A percentile compares a stretch with the other conserved stretches of the same genome.
Conservation (phyloP, 225 moss, liverwort and hornwort species). For the Physcomitrellopsis africana region DNA sequence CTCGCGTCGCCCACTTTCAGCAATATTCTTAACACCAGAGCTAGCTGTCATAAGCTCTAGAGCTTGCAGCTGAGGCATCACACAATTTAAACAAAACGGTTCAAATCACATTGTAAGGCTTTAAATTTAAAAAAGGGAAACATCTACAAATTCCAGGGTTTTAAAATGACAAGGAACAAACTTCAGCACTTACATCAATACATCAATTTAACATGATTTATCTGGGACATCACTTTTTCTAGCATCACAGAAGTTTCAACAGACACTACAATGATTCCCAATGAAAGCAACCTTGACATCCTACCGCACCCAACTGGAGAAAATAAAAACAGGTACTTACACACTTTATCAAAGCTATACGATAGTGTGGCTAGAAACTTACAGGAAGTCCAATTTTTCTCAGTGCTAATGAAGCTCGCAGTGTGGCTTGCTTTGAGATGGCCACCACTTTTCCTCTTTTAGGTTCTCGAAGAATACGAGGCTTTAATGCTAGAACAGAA, state of each 20-base stretch:
- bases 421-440: slow-evolving; percentile 58
- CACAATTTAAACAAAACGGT: slow-evolving; percentile 24
- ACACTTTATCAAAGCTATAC: slow-evolving; percentile 11
- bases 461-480: slow-evolving; percentile 66
- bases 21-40: slow-evolving; percentile 38
- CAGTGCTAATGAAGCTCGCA: slow-evolving; percentile 75
- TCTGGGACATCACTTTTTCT: too few species aligned
- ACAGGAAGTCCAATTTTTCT: slow-evolving; percentile 80
- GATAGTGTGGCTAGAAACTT: slow-evolving; percentile 40
- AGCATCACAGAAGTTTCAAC: slow-evolving; percentile 9
- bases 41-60: slow-evolving; percentile 63
- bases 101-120: slow-evolving; percentile 13
- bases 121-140: too few species aligned
- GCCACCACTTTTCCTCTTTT: slow-evolving; percentile 50
- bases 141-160: too few species aligned
- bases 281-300: background rate
- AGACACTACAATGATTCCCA: slow-evolving; percentile 14
- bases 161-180: too few species aligned
- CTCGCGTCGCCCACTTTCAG: slow-evolving; percentile 40
- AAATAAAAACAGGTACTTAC: background rate
- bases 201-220: too few species aligned
- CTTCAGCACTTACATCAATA: too few species aligned
- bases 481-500: slow-evolving; percentile 72
- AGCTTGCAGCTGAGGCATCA: slow-evolving; percentile 72
- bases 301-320: background rate